Conservation (phyloP, 345 rosid genomes). For the Theobroma cacao region DNA sequence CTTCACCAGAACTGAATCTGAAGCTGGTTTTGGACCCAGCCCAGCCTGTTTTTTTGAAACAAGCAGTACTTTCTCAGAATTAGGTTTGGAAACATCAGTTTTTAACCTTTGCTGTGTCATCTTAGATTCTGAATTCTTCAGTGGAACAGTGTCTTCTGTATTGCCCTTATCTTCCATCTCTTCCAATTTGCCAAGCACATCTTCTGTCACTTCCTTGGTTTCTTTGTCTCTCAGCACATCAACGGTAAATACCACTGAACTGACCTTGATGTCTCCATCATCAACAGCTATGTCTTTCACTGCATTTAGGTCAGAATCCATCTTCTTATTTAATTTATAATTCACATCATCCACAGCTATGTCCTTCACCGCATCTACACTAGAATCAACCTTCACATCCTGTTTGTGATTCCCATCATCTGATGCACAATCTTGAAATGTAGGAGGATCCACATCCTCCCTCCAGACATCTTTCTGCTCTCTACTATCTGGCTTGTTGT, state of each 20-base stretch:
- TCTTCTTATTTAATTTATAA: slow-evolving; percentile 52
- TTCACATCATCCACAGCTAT: slow-evolving; percentile 91
- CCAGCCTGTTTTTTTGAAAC: slow-evolving; percentile 46
- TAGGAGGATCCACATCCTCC: slow-evolving; percentile 64
- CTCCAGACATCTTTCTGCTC: slow-evolving; percentile 59
- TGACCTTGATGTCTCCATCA: slow-evolving; percentile 51
- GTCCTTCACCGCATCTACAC: slow-evolving; percentile 74
- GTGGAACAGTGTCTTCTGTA: slow-evolving; percentile 29
- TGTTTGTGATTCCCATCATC: slow-evolving; percentile 59
- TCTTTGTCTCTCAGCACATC: slow-evolving; percentile 34
- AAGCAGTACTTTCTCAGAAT: slow-evolving; percentile 52
- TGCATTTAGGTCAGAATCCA: slow-evolving; percentile 43
- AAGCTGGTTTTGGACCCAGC: slow-evolving; percentile 40
- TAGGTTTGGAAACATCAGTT: slow-evolving; percentile 38
- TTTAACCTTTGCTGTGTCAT: slow-evolving; percentile 27
- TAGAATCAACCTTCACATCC: slow-evolving; percentile 43
- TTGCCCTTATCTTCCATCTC: slow-evolving; percentile 44
- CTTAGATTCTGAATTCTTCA: slow-evolving; percentile 42
- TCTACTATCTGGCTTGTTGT: slow-evolving; percentile 32
- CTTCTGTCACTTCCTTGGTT: slow-evolving; percentile 37
- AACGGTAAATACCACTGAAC: slow-evolving; percentile 23
- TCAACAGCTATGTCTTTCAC: slow-evolving; percentile 92
- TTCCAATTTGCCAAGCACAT: slow-evolving; percentile 33
- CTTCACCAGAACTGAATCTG: slow-evolving; percentile 46
- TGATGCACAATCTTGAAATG: slow-evolving; percentile 70